These are phyloP conservation scores for Lipomyces yamanashiensis DNA, from an alignment of 805 yeast genomes.

Conservation along the genomic window DNA sequence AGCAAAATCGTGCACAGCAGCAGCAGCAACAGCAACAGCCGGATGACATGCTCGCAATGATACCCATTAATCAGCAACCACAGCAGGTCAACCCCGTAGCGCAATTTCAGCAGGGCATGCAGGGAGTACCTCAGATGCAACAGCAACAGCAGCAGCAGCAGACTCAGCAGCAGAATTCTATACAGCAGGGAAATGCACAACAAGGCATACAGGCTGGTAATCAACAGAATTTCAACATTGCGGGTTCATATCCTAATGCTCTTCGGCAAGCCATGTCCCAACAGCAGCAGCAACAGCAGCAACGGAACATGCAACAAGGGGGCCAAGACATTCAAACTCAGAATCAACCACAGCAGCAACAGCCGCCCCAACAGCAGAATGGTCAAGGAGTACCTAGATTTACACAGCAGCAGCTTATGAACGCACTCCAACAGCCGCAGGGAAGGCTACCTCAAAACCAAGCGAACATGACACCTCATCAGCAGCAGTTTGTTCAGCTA, in stretches of 20 bases:
- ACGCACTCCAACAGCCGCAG: conserved; percentile 11
- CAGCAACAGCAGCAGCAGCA: conserved; percentile 17
- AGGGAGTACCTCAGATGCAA: conserved; percentile 1
- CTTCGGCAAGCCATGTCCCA: conserved; percentile 31
- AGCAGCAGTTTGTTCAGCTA: conserved; percentile 17
- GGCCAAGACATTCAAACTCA: conserved; percentile 9
- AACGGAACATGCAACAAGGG: conserved; percentile 13
- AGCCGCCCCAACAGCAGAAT: conserved; percentile 11
- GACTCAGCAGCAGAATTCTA: neutral
- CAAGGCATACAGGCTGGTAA: neutral
- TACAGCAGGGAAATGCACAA: neutral
- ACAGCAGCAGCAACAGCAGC: conserved; percentile 23
- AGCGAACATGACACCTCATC: conserved; percentile 18
- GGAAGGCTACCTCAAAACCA: conserved; percentile 7
- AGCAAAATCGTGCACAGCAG: conserved; percentile 11
- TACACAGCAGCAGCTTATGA: conserved; percentile 31
- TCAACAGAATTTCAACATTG: conserved; percentile 13
- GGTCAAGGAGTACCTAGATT: conserved; percentile 1
- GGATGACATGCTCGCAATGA: conserved; percentile 22
- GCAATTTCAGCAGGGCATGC: conserved; percentile 19
- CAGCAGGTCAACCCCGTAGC: conserved; percentile 25
- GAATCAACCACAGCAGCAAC: conserved; percentile 18
- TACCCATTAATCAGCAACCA: conserved; percentile 23
- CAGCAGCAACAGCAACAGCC: conserved; percentile 20
- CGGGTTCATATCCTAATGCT: conserved; percentile 29